Conservation (phyloP, 164 flowering plant species). For the Hamamelis virginiana region DNA sequence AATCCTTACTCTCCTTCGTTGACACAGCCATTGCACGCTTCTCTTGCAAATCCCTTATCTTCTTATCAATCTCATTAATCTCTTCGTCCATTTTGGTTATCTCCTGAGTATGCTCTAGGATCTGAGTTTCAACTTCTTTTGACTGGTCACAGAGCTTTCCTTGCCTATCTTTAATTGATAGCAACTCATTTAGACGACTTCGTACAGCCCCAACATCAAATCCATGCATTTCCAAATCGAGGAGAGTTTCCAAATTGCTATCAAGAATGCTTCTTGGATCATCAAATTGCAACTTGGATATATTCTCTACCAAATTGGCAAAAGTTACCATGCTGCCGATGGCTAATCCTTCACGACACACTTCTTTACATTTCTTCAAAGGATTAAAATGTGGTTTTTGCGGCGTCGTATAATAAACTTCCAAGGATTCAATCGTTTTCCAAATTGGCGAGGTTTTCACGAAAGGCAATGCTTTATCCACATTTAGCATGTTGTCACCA, state of each 20-base stretch:
- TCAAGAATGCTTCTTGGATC: conserved; percentile 27
- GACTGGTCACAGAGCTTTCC: conserved; percentile 10
- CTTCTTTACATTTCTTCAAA: conserved; percentile 30
- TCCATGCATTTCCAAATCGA: conserved; percentile 46
- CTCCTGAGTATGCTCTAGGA: conserved; percentile 12
- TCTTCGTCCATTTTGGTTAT: conserved; percentile 22
- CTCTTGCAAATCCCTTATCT: conserved; percentile 30
- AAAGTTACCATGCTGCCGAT: conserved; percentile 48
- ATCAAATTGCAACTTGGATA: conserved; percentile 23
- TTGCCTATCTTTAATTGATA: conserved; percentile 28
- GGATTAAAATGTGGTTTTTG: conserved; percentile 55
- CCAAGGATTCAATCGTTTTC: conserved; percentile 43
- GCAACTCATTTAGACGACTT: conserved; percentile 24
- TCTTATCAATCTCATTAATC: conserved; percentile 21
- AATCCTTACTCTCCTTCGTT: conserved; percentile 16
- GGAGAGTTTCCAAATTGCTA: conserved; percentile 33
- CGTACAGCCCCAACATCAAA: conserved; percentile 34
- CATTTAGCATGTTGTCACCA: neutral
- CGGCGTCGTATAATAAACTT: conserved; percentile 36
- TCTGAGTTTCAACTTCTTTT: conserved; percentile 18
- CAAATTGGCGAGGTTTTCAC: conserved; percentile 37
- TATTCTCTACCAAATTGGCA: conserved; percentile 35
- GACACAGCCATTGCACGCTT: conserved; percentile 11
- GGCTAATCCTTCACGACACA: conserved; percentile 51
- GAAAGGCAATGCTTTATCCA: conserved; percentile 32